Evolutionary conservation across 2,329 filamentous ascomycete species (phyloP), one percentile per base, ranked within the genome.

Genomic region (Diaporthe sp.): DNA sequence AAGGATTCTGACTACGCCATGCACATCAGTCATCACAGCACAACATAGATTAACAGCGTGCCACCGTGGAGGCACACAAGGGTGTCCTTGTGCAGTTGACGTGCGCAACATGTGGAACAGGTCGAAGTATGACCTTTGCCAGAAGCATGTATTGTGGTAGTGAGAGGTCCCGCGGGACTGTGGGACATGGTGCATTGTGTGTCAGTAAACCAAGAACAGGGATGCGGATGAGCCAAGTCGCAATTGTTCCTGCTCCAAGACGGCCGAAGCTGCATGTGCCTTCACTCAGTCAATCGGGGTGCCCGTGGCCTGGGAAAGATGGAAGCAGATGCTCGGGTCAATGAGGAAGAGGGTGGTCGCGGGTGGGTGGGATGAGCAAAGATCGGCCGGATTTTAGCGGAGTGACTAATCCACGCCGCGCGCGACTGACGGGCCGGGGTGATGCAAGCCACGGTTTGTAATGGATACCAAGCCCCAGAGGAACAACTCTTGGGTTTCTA

Each of bases 381-480:
- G 47, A 49, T 51, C 63, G 63, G 20, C 61, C 44, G 63, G 63
- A 67, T 44, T 51, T 67, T 51, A 51, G 44, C 63, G 65, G 47
- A 28, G 65, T 68, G 65, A 68, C 65, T 68, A 68, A 68, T 68
- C 65, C 65, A 39, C 13, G 13, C 63, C 31, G 63, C 44, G 44
- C 44, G 44, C 63, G 31, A 25, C 47, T 37, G 47, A 17, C 20
- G 39, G 39, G 60, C 39, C 42, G 42, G 42, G 28, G n/a, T 49
- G 61, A 37, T 67, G 61, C 28, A 51, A n/a, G 61, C 44, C 20
- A n/a, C n/a, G 65, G 65, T 68, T 68, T 68, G 65, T 68, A 68
- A 68, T 68, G 13, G 44, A 39, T 22, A 53, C 31, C 28, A n/a
- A 37, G 22, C 28, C 49, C 42, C n/a, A 51, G 34, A 55, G 65